Evolutionary conservation across 352 stramenopile species (phyloP).

Genomic region (Pythium aristosporum): DNA sequence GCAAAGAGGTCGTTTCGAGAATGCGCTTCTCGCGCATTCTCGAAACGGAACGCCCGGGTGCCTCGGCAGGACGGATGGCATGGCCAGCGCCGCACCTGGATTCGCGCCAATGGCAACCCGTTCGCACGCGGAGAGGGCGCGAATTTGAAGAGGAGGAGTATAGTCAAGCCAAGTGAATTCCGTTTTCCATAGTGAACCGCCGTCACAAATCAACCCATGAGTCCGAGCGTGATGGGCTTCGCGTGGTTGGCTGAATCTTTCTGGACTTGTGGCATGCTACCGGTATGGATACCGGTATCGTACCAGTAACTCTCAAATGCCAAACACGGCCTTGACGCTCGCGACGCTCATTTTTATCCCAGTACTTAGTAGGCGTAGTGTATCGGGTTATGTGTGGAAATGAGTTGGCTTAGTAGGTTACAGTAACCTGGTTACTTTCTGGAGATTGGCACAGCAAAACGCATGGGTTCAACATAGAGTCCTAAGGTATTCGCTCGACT

Average conservation of each 20-base stretch:
- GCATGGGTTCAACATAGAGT: too few relatives aligned
- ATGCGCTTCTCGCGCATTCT: constrained; percentile 20
- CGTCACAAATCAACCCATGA: constrained; percentile 26
- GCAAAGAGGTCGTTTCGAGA: constrained; percentile 17
- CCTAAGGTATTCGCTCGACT: not conserved
- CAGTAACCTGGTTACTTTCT: too few relatives aligned
- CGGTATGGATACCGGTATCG: not conserved
- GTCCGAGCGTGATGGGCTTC: not conserved
- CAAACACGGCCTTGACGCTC: too few relatives aligned
- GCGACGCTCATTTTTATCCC: too few relatives aligned
- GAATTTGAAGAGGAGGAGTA: not conserved
- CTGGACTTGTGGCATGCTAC: not conserved
- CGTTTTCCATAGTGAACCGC: constrained; percentile 10
- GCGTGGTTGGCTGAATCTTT: constrained; percentile 1
- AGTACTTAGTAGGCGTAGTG: too few relatives aligned
- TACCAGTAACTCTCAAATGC: constrained; percentile 2
- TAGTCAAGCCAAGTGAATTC: constrained; percentile 11
- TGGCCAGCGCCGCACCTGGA: not conserved
- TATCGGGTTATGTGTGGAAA: too few relatives aligned
- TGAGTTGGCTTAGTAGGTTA: too few relatives aligned
- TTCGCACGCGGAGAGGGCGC: not conserved
- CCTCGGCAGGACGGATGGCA: constrained; percentile 11
- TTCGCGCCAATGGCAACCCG: constrained; percentile 2
- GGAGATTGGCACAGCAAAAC: too few relatives aligned
- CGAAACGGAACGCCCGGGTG: constrained; percentile 6